Percentiles rank a stretch among this genome's conserved stretches.
Conservation (phyloP, 2,329 filamentous ascomycete genomes). For the Hymenoscyphus linearis region DNA sequence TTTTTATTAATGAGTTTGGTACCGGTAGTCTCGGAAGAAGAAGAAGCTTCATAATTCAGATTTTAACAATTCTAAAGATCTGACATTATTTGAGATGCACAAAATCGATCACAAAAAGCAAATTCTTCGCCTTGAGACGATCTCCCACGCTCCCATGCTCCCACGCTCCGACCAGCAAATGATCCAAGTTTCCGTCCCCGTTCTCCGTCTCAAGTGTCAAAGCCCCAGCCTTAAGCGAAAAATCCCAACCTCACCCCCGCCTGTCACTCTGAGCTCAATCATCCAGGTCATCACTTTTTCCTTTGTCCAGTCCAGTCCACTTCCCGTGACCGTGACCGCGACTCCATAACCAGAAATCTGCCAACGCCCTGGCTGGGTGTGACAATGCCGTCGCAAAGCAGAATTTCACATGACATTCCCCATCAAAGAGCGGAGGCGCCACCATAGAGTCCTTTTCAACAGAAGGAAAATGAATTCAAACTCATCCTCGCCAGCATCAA, state of each 20-base stretch:
- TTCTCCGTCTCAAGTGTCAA: neutral
- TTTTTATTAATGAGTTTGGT: no score
- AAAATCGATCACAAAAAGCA: neutral
- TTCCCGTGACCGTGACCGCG: conserved; percentile 1
- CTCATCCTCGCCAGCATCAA: conserved; percentile 15
- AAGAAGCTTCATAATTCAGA: no score
- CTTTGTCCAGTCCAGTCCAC: conserved; percentile 3
- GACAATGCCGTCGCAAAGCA: conserved; percentile 9
- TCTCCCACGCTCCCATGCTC: neutral
- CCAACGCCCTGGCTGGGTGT: neutral
- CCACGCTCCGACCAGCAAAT: neutral
- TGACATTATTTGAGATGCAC: neutral
- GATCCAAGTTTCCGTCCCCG: neutral
- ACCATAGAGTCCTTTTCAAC: conserved; percentile 28
- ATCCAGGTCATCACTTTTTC: conserved; percentile 4
- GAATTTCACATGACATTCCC: conserved; percentile 29
- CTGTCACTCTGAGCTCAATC: no score
- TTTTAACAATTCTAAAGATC: neutral
- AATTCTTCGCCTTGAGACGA: neutral
- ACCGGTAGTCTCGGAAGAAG: no score
- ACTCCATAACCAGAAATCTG: neutral
- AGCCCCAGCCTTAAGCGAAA: neutral
- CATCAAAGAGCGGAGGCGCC: conserved; percentile 29
- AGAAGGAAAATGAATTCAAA: conserved; percentile 21
- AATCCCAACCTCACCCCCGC: neutral